Percentiles rank a stretch among this genome's conserved stretches.
Conservation (phyloP, 257 asterid genomes). For the Fraxinus pennsylvanica region DNA sequence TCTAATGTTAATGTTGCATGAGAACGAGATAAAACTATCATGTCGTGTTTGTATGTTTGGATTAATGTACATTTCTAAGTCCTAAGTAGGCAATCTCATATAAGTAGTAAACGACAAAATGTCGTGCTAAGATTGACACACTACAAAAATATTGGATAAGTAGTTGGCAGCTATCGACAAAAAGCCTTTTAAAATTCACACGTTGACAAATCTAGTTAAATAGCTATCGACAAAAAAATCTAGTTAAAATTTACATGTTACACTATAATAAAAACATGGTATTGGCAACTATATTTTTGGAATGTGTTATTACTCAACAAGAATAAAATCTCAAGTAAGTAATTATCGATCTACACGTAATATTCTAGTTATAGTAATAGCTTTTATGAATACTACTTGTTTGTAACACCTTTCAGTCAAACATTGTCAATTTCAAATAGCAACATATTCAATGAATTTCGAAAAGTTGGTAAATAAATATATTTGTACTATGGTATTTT, state of each 20-base stretch:
- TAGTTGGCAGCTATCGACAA: neutral
- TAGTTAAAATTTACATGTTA: too few species aligned
- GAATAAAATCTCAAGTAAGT: neutral
- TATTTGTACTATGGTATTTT: too few species aligned
- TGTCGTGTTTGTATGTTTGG: neutral
- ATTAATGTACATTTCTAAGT: neutral
- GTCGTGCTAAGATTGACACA: neutral
- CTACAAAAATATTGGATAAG: too few species aligned
- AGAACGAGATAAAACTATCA: neutral
- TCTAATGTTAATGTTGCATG: neutral
- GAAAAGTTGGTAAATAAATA: too few species aligned
- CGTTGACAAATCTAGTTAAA: neutral
- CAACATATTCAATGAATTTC: too few species aligned
- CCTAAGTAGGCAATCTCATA: neutral
- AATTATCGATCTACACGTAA: neutral
- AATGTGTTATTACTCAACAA: neutral
- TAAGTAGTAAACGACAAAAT: neutral
- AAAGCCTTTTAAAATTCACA: too few species aligned
- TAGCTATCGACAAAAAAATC: too few species aligned
- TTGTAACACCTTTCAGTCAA: too few species aligned
- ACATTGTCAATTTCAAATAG: too few species aligned
- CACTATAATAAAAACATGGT: neutral
- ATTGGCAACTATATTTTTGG: neutral
- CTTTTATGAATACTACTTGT: too few species aligned
- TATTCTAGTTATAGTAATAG: neutral